Percentiles rank a stretch among this genome's conserved stretches.
phyloP scores from a whole-genome alignment of 2,329 filamentous ascomycete genomes.

The Trichoderma sp. region DNA sequence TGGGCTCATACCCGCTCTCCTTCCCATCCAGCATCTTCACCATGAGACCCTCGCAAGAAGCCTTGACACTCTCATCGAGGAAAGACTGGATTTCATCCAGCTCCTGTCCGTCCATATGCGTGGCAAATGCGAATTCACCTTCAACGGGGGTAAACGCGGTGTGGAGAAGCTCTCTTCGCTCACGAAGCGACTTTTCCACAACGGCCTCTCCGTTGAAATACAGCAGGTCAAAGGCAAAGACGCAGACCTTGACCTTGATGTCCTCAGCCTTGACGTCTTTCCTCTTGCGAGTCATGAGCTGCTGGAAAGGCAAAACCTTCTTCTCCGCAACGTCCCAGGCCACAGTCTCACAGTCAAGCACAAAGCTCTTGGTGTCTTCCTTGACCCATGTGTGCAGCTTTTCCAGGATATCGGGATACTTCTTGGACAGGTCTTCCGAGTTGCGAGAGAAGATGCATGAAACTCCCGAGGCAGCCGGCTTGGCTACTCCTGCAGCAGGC shows the following conservation, averaged over 20 bases:
- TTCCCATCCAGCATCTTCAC: slow-evolving; percentile 97
- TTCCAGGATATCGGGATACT: slow-evolving; percentile 92
- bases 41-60: slow-evolving; percentile 96
- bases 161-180: slow-evolving; percentile 76
- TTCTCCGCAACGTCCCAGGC: slow-evolving; percentile 95
- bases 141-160: slow-evolving; percentile 75
- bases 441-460: slow-evolving; percentile 96
- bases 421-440: slow-evolving; percentile 94
- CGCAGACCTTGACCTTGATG: slow-evolving; percentile 94
- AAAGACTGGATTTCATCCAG: slow-evolving; percentile 92
- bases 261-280: slow-evolving; percentile 97
- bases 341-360: slow-evolving; percentile 97
- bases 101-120: slow-evolving; percentile 81
- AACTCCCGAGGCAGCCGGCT: slow-evolving; percentile 71
- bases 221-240: slow-evolving; percentile 93
- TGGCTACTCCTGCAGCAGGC: slow-evolving; percentile 60
- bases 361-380: slow-evolving; percentile 86
- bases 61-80: slow-evolving; percentile 92
- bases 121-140: slow-evolving; percentile 90
- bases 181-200: slow-evolving; percentile 82
- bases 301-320: slow-evolving; percentile 95
- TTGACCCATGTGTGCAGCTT: slow-evolving; percentile 92
- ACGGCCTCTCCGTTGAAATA: slow-evolving; percentile 90
- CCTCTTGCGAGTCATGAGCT: slow-evolving; percentile 95
- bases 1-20: slow-evolving; percentile 94